Percentiles rank a stretch among this genome's conserved stretches.
phyloP scores from a whole-genome alignment of 306 rosid genomes.

The Hippophae tibetana region DNA sequence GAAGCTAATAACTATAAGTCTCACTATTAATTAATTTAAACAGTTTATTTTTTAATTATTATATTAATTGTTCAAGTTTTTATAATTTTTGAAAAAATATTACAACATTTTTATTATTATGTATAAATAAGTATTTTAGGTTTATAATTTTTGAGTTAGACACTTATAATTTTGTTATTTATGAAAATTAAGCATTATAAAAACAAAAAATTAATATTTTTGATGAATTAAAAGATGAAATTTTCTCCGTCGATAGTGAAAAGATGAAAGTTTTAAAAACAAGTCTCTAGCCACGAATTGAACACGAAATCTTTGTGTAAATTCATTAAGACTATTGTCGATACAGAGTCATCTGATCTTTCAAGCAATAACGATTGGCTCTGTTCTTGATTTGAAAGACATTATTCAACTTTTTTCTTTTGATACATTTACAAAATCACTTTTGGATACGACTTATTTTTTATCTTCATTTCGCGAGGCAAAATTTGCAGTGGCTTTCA shows the following conservation, averaged over 20 bases:
- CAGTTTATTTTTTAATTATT: no score
- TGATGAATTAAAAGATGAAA: no score
- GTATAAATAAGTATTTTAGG: no score
- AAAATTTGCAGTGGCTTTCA: slow-evolving; percentile 43
- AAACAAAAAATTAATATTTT: no score
- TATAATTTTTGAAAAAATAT: no score
- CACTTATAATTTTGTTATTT: no score
- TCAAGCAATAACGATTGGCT: background rate
- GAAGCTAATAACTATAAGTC: no score
- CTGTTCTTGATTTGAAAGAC: slow-evolving; percentile 42
- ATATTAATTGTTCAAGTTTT: no score
- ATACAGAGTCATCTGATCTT: slow-evolving; percentile 30
- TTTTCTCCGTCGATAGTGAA: slow-evolving; percentile 45
- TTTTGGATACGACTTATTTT: slow-evolving; percentile 52
- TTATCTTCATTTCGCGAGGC: slow-evolving; percentile 36
- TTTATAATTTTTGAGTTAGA: no score
- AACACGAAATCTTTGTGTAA: slow-evolving; percentile 20
- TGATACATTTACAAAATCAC: slow-evolving; percentile 54
- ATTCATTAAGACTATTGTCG: slow-evolving; percentile 51
- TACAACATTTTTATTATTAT: no score
- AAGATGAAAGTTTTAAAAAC: slow-evolving; percentile 51
- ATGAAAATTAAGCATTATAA: no score
- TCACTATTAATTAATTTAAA: no score
- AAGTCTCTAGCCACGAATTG: slow-evolving; percentile 27
- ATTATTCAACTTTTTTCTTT: slow-evolving; percentile 62